Evolutionary conservation across 2,329 filamentous ascomycete species (phyloP).

Genomic region (Pseudopyrenochaeta lycopersici): DNA sequence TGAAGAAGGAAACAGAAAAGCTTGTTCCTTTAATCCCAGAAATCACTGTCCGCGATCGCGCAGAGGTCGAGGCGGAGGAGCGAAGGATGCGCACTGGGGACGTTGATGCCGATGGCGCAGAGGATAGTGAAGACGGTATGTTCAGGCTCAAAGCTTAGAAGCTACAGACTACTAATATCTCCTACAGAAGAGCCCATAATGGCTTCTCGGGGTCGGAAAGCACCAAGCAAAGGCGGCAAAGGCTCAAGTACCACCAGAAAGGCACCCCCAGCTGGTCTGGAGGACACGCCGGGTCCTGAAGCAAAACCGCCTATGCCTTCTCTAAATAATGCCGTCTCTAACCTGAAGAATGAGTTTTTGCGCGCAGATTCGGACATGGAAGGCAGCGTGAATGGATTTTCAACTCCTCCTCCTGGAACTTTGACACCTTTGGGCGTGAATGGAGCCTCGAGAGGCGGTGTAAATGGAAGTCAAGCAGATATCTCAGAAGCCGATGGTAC

Average conservation of each 20-base stretch:
- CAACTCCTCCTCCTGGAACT: slow-evolving; percentile 80
- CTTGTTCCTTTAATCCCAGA: slow-evolving; percentile 95
- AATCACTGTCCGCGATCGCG: slow-evolving; percentile 86
- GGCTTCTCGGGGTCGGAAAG: slow-evolving; percentile 92
- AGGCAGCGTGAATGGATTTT: slow-evolving; percentile 82
- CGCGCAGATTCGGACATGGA: slow-evolving; percentile 82
- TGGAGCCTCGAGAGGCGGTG: slow-evolving; percentile 67
- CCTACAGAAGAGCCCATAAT: slow-evolving; percentile 81
- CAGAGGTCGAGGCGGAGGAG: slow-evolving; percentile 80
- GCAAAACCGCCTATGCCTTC: slow-evolving; percentile 75
- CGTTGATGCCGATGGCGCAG: slow-evolving; percentile 80
- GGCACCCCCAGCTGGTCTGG: slow-evolving; percentile 75
- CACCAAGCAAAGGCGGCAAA: slow-evolving; percentile 79
- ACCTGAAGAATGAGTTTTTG: slow-evolving; percentile 62
- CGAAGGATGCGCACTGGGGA: slow-evolving; percentile 84
- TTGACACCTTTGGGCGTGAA: slow-evolving; percentile 78
- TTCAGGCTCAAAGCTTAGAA: not conserved
- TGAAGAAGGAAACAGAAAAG: slow-evolving; percentile 98
- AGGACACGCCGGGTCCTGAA: slow-evolving; percentile 80
- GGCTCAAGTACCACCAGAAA: slow-evolving; percentile 72
- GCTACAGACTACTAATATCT: not conserved
- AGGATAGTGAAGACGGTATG: slow-evolving; percentile 84
- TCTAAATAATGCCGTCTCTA: slow-evolving; percentile 57
- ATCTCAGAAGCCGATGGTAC: slow-evolving; percentile 85
- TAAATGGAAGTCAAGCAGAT: slow-evolving; percentile 76